These are phyloP conservation scores for Chalciporus sphaerocephalus DNA, from an alignment of 768 basidiomycete genomes.

Conservation along the genomic window DNA sequence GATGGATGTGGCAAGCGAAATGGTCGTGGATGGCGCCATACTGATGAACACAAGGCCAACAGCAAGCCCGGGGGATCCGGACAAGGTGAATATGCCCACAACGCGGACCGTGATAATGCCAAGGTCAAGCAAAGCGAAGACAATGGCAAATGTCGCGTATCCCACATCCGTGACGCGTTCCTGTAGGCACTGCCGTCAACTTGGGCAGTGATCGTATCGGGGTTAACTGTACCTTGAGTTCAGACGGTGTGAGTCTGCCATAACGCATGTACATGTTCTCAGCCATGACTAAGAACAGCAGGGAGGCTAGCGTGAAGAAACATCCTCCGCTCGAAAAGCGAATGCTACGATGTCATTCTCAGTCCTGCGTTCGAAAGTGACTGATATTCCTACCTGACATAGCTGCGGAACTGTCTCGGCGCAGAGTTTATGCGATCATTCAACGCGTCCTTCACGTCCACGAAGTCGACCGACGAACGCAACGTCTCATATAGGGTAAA, in stretches of 20 bases:
- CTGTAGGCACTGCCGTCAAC: neutral
- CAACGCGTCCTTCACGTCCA: conserved; percentile 16
- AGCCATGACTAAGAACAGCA: conserved; percentile 17
- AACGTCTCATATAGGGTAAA: conserved; percentile 18
- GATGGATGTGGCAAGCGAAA: conserved; percentile 2
- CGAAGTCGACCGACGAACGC: conserved; percentile 15
- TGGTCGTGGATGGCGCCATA: conserved; percentile 4
- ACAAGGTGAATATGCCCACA: conserved; percentile 9
- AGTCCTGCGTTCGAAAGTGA: neutral
- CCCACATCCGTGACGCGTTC: conserved; percentile 14
- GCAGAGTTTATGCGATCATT: conserved; percentile 14
- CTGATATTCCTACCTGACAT: conserved; percentile 9
- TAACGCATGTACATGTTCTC: conserved; percentile 19
- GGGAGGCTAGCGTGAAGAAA: conserved; percentile 10
- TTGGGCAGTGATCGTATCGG: neutral
- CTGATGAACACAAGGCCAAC: conserved; percentile 9
- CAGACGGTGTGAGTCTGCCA: conserved; percentile 18
- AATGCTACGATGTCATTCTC: conserved; percentile 13
- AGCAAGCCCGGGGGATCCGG: conserved; percentile 11
- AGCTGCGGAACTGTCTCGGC: conserved; percentile 13
- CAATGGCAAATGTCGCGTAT: conserved; percentile 11
- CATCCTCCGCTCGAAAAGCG: conserved; percentile 6
- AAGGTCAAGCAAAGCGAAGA: conserved; percentile 19
- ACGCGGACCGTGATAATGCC: conserved; percentile 19
- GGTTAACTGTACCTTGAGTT: conserved; percentile 20